These are phyloP conservation scores for Psophocarpus tetragonolobus DNA, from an alignment of 306 rosid species.

Conservation along the genomic window DNA sequence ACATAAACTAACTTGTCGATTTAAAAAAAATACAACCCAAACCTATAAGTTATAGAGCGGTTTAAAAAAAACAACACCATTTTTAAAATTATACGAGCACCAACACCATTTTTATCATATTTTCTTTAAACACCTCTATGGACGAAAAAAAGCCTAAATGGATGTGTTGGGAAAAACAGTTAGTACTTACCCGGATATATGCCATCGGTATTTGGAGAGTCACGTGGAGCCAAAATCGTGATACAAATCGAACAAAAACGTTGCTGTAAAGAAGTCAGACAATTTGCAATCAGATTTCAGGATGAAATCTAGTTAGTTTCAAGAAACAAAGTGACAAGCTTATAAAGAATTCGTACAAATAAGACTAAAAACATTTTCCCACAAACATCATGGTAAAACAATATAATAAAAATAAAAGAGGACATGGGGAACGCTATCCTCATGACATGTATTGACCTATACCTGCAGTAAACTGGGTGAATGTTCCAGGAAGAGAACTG, in stretches of 20 bases:
- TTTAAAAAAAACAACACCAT: too few relatives aligned
- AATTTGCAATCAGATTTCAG: conserved; percentile 15
- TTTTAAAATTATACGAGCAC: too few relatives aligned
- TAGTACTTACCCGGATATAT: conserved; percentile 68
- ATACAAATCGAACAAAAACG: conserved; percentile 67
- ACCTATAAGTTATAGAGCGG: too few relatives aligned
- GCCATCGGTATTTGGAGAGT: conserved; percentile 94
- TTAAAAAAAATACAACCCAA: too few relatives aligned
- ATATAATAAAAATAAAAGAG: neutral
- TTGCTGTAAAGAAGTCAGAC: conserved; percentile 57
- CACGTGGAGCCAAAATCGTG: conserved; percentile 75
- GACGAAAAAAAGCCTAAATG: too few relatives aligned
- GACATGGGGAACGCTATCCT: neutral
- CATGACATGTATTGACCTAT: conserved; percentile 40
- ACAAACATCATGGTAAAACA: conserved; percentile 3
- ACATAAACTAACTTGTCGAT: too few relatives aligned
- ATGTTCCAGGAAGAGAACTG: conserved; percentile 92
- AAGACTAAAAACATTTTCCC: neutral
- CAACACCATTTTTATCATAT: too few relatives aligned
- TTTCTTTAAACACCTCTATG: too few relatives aligned
- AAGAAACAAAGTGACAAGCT: neutral
- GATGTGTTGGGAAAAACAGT: neutral
- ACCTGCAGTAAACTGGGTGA: conserved; percentile 97
- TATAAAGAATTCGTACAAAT: conserved; percentile 3
- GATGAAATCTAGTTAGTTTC: neutral